Base-by-base conservation (phyloP, 208 protist genomes). In the Polymyxa betae region DNA sequence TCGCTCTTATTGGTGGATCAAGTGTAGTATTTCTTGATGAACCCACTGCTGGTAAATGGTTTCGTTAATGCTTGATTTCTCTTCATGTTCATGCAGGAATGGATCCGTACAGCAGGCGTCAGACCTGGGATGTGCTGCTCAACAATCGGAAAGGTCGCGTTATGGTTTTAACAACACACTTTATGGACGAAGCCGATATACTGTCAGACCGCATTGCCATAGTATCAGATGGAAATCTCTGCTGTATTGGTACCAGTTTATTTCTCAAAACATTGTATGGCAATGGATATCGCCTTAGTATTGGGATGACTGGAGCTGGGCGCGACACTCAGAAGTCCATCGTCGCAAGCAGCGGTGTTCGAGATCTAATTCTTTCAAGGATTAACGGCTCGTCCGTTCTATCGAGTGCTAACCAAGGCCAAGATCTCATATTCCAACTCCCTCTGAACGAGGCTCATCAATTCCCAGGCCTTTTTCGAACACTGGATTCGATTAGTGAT, bases 131-230 rank as follows among this genome's bases (percentile, higher is more conserved):
- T 24, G 52, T 92, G 46, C 46, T 93, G 16, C 12, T 87, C 43
- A 29, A 5, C 32, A 0, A 38, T 0, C 41, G 60, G 44, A 44
- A 40, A 12, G 38, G 41, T n/a, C 90, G 91, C 38, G 54, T 41
- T 10, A 88, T 93, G 40, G 89, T 93, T 45, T 68, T 93, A 35
- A 92, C 92, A n/a, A 93, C 93, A 43, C 92, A 94, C 77, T 90
- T 89, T 46, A 92, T 93, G 90, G 90, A 91, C 89, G 92, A 93
- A 91, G 72, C 88, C 16, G 92, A 92, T 38, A 1, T 89, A n/a
- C 91, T 93, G n/a, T 40, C 45, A 32, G 68, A 88, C 44, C 24
- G 72, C 0, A 91, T 93, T 43, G 92, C 89, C 5, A 64, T 93
- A 32, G 16, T 93, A 10, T 38, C 40, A n/a, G 44, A 91, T 88